Evolutionary conservation across 2,329 filamentous ascomycete genomes (phyloP).

Genomic region (Phymatotrichopsis omnivora): DNA sequence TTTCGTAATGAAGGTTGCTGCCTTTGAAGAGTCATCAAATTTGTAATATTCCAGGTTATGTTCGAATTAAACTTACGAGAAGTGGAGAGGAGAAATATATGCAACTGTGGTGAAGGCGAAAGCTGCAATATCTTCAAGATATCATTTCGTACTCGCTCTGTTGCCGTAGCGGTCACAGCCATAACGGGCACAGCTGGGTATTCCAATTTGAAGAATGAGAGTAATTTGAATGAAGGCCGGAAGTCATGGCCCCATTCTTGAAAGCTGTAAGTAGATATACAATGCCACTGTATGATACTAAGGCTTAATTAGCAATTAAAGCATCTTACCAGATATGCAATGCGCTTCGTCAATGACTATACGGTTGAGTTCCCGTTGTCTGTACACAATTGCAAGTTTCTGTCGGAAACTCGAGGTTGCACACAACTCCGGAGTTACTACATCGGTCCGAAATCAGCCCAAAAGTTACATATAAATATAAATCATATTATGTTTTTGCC

Average conservation of each 20-base stretch:
- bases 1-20: slow-evolving; percentile 81
- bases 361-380: slow-evolving; percentile 73
- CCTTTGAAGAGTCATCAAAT: no score
- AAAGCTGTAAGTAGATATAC: background rate
- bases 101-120: slow-evolving; percentile 50
- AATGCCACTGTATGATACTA: background rate
- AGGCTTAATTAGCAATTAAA: background rate
- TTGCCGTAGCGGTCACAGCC: slow-evolving; percentile 86
- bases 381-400: slow-evolving; percentile 60
- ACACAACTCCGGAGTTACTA: slow-evolving; percentile 77
- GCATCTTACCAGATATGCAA: slow-evolving; percentile 60
- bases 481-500: background rate
- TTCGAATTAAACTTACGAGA: slow-evolving; percentile 8
- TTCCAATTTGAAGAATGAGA: slow-evolving; percentile 73
- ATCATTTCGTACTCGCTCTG: slow-evolving; percentile 67
- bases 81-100: slow-evolving; percentile 72
- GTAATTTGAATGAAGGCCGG: slow-evolving; percentile 76
- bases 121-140: slow-evolving; percentile 67
- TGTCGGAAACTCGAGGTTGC: slow-evolving; percentile 66
- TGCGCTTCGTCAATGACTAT: slow-evolving; percentile 91
- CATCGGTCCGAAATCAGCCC: background rate
- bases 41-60: no score
- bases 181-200: slow-evolving; percentile 84
- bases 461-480: background rate
- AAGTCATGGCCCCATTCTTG: slow-evolving; percentile 94